Evolutionary conservation across 805 yeast genomes (phyloP).

Genomic region (Metschnikowia peoriensis): DNA sequence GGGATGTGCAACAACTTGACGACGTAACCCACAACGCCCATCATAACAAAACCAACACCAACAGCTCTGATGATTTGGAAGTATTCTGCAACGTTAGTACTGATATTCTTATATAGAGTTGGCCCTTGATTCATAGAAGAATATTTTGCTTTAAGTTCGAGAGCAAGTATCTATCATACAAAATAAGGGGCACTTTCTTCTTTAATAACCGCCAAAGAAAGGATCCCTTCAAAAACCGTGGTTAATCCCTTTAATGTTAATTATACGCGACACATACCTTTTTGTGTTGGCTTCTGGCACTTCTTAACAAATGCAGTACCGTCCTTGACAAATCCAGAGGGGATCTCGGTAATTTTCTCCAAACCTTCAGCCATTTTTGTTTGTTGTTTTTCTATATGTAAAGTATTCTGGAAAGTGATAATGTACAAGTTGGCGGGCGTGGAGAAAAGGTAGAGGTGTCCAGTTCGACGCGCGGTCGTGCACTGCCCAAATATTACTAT

Average conservation of each 20-base stretch:
- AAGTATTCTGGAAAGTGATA: not conserved
- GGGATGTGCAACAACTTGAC: slow-evolving; percentile 95
- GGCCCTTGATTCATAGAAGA: too few relatives aligned
- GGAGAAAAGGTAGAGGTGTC: slow-evolving; percentile 8
- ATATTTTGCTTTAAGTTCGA: too few relatives aligned
- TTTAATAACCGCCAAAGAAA: too few relatives aligned
- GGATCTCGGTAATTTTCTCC: slow-evolving; percentile 80
- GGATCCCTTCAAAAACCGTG: not conserved
- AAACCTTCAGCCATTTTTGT: slow-evolving; percentile 53
- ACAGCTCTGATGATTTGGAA: slow-evolving; percentile 88
- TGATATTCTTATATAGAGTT: too few relatives aligned
- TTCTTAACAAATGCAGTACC: slow-evolving; percentile 85
- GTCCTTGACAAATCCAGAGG: slow-evolving; percentile 87
- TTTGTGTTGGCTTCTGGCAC: slow-evolving; percentile 89
- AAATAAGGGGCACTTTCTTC: too few relatives aligned
- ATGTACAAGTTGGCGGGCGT: not conserved
- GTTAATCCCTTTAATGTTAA: not conserved
- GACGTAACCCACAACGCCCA: slow-evolving; percentile 96
- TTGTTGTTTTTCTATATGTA: not conserved
- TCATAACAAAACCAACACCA: slow-evolving; percentile 94
- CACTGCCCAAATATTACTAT: not conserved
- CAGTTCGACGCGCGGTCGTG: slow-evolving; percentile 11
- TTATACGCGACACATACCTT: slow-evolving; percentile 47
- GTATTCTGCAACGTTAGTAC: slow-evolving; percentile 60
- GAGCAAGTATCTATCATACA: too few relatives aligned